Base-by-base conservation (phyloP, 208 protist species). In the Kentomonas sorsogonicus region DNA sequence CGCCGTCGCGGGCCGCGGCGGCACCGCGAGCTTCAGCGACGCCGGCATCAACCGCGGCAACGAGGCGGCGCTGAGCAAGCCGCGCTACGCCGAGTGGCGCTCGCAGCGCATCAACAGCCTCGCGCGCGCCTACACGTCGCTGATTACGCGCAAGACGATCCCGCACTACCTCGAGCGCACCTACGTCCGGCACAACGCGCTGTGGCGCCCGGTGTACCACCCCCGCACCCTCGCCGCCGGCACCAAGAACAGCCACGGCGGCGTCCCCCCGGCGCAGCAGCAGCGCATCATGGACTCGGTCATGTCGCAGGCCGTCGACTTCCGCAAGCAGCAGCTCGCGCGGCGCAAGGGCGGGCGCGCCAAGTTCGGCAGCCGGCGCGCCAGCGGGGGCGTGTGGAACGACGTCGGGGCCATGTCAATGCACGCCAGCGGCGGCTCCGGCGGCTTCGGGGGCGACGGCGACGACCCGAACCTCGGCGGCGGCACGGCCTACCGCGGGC, bases 61-160 rank as follows among this genome's bases (percentile, higher is more conserved):
- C 52, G 77, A 79, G 50, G 30, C 58, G 15, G 66, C 84, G 63
- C 81, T 90, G 75, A 86, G 63, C 59, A 31, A 58, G 46, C 86
- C 86, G 46, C 82, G 82, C 33, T 90, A 90, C 60, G 74, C 69
- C 1, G 82, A 93, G 64, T 93, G 86, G 83, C 74, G 75, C 48
- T 82, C 74, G 20, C 82, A 90, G 70, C 80, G 83, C 43, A 74
- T 82, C 9, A 90, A 90, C 48, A 76, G 83, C 25, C 73, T 90
- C 22, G 66, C 76, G 30, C 76, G 83, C 23, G 68, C 79, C n/a
- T 93, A 89, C 55, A 80, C 90, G 26, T 88, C 79, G 1, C 69
- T 93, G 43, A 87, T 93, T 63, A 83, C 83, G 6, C 74, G 68
- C 58, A 89, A 86, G 71, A 79, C 82, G 16, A 90, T 93, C 61